Base-by-base conservation (phyloP, 768 basidiomycete species). In the Agaricus blazei region DNA sequence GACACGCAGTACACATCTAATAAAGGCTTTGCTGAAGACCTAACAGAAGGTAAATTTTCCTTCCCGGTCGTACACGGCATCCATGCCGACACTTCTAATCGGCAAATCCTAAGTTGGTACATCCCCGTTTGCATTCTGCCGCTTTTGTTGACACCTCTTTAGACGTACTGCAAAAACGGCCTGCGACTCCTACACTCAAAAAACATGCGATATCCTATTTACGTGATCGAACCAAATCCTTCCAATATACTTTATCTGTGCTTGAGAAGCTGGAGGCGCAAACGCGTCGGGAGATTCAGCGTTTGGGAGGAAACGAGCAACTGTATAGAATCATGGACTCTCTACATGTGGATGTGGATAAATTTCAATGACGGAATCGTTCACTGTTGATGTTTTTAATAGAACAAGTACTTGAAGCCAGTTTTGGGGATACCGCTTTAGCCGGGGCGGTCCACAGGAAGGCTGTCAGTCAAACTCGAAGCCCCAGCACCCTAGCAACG, bases 21-120 rank as follows among this genome's bases (percentile, higher is more conserved):
- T 66, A 91, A 91, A 66, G 89, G 89, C 2, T 96, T 91, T 67
- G 90, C 90, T 0, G 95, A 98, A 69, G 96, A 98, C 66, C 75
- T 98, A 12, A 88, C 91, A 0, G 96, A 98, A 72, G 96, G 96
- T 6, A 98, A 98, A 68, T 98, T 98, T 74, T 95, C 92, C 3
- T 98, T 98, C 71, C 95, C 94, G 0, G 78, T 98, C 31, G 86
- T 98, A 0, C 96, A 98, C 67, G 85, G 89, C 19, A 86, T 98
- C 46, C 84, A 88, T 29, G 81, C 89, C 6, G 84, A 93, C 65
- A 76, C 74, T 9, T 78, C 84, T 0, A 93, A 92, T 68, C 79
- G 84, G 34, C 88, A 88, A 68, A 78, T 98, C 34, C 75, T 97
- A 52, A 95, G 94, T 95, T 62, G 58, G 87, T 74, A 36, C 4